Base-by-base conservation (phyloP, 164 flowering plant species). In the Taxillus chinensis region DNA sequence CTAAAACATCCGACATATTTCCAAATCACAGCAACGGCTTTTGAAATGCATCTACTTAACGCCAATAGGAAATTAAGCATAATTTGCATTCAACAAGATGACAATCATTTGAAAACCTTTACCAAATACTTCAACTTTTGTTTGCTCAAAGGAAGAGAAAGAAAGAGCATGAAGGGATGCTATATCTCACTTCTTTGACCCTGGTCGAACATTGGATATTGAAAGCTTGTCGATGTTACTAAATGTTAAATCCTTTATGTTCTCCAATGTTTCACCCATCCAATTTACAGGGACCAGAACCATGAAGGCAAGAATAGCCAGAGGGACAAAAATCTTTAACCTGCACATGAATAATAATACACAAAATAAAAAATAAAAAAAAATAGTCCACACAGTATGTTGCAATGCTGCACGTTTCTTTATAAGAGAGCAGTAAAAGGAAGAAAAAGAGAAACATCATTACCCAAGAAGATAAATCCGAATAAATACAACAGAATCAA, bases 391-490 rank as follows among this genome's bases (percentile, higher is more conserved):
- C n/a, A n/a, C n/a, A n/a, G n/a, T n/a, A n/a, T n/a, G n/a, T n/a
- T n/a, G n/a, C n/a, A n/a, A n/a, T n/a, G n/a, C n/a, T n/a, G n/a
- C n/a, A n/a, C n/a, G n/a, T n/a, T n/a, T n/a, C n/a, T n/a, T n/a
- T n/a, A n/a, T n/a, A n/a, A n/a, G n/a, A n/a, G n/a, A n/a, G n/a
- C n/a, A n/a, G n/a, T n/a, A n/a, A n/a, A n/a, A n/a, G n/a, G n/a
- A n/a, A n/a, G n/a, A n/a, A n/a, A n/a, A n/a, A n/a, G n/a, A n/a
- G n/a, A n/a, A n/a, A n/a, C n/a, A n/a, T n/a, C n/a, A n/a, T n/a
- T n/a, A n/a, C 98, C 98, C 98, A 61, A 92, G 90, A 69, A 84
- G 85, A 65, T 89, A 92, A 71, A 92, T 92, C 61, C 98, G 75
- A 53, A 92, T 78, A 68, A 77, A 87, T 0, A 77, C 95, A 64